phyloP scores from a whole-genome alignment of 257 asterid genomes.

The Forsythia viridissima region DNA sequence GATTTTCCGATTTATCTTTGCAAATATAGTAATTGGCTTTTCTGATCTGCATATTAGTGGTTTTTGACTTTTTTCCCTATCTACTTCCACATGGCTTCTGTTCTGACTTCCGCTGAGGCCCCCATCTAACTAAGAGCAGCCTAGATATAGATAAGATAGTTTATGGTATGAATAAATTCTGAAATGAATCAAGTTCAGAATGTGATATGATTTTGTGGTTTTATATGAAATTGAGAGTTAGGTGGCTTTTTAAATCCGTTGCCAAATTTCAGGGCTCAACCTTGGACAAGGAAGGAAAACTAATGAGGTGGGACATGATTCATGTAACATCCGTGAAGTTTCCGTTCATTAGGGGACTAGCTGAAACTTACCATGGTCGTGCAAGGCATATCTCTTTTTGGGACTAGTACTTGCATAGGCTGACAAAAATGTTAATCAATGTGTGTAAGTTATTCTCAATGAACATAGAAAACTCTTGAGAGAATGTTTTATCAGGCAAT shows the following conservation, averaged over 20 bases:
- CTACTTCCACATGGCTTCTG: neutral
- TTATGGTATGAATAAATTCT: neutral
- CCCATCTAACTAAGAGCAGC: neutral
- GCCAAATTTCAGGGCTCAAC: neutral
- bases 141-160: neutral
- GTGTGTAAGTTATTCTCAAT: too few species aligned
- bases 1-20: conserved; percentile 31
- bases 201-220: neutral
- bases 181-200: neutral
- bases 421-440: too few species aligned
- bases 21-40: conserved; percentile 32
- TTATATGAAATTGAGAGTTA: neutral
- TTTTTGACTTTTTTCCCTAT: neutral
- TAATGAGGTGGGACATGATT: neutral
- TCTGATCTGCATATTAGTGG: neutral
- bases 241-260: neutral
- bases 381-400: neutral
- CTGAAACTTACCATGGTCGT: neutral
- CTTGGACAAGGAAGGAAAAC: neutral
- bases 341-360: neutral
- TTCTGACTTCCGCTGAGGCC: neutral
- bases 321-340: neutral
- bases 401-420: neutral
- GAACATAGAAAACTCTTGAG: too few species aligned
- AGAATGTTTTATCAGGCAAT: too few species aligned